Percentiles rank a stretch among this genome's conserved stretches.
These are phyloP conservation scores for Syzygium grande DNA, from an alignment of 345 rosid species.

Conservation along the genomic window DNA sequence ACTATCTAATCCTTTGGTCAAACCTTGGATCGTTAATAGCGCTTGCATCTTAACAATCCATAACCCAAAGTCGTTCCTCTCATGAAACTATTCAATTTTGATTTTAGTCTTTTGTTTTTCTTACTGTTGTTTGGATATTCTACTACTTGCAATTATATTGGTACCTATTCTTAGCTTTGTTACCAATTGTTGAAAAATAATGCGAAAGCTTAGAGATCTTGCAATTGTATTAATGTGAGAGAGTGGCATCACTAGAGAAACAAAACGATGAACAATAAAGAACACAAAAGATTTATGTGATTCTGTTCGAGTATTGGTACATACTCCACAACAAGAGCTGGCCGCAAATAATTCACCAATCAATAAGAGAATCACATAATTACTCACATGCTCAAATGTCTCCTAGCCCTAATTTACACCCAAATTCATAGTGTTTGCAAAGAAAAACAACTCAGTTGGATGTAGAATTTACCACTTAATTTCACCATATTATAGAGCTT, in stretches of 20 bases:
- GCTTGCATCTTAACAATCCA: no score
- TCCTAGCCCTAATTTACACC: neutral
- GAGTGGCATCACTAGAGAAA: neutral
- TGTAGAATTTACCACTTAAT: neutral
- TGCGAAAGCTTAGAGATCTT: neutral
- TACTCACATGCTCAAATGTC: neutral
- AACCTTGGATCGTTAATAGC: no score
- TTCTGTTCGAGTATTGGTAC: fast-evolving
- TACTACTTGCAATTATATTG: no score
- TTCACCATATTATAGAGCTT: neutral
- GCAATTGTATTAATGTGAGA: neutral
- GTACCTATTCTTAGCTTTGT: neutral
- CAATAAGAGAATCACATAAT: neutral
- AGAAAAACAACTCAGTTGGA: neutral
- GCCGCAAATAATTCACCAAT: neutral
- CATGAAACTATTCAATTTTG: no score
- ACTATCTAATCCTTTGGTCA: no score
- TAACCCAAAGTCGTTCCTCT: no score
- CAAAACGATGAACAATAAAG: neutral
- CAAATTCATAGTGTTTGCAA: neutral
- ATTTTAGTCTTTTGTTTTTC: no score
- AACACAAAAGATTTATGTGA: neutral
- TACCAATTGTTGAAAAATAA: neutral
- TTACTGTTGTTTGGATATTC: no score
- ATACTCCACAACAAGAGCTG: neutral